Conservation (phyloP, 805 yeast genomes). For the Zygosaccharomyces rouxii region DNA sequence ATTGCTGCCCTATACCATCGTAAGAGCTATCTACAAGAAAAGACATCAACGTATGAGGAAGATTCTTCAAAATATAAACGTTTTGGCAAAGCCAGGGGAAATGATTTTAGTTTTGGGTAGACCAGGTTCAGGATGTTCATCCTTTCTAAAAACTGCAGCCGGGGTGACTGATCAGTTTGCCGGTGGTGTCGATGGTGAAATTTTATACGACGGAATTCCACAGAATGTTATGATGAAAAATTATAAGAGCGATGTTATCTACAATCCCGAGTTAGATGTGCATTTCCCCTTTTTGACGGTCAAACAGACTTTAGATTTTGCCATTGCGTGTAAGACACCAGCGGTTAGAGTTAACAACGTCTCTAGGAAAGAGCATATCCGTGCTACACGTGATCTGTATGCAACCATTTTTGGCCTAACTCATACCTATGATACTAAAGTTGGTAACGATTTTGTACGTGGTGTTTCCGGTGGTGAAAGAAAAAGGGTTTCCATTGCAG, state of each 20-base stretch:
- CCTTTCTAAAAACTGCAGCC: constrained; percentile 23
- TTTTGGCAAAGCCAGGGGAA: constrained; percentile 29
- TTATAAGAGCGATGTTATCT: constrained; percentile 23
- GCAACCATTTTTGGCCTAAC: constrained; percentile 42
- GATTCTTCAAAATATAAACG: constrained; percentile 41
- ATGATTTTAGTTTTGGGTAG: constrained; percentile 28
- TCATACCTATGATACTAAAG: constrained; percentile 54
- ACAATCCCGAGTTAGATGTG: constrained; percentile 51
- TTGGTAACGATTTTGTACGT: constrained; percentile 59
- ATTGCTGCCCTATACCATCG: constrained; percentile 30
- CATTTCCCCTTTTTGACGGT: constrained; percentile 56
- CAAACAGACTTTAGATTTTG: constrained; percentile 53
- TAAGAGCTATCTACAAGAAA: constrained; percentile 27
- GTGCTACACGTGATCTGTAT: constrained; percentile 36
- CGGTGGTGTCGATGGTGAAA: constrained; percentile 30
- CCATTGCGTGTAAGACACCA: constrained; percentile 43
- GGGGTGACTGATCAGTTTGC: constrained; percentile 19
- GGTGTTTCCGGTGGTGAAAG: constrained; percentile 70
- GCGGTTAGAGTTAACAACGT: constrained; percentile 33
- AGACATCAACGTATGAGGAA: constrained; percentile 35
- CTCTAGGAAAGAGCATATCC: constrained; percentile 39
- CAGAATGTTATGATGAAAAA: constrained; percentile 24
- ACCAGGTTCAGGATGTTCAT: constrained; percentile 54
- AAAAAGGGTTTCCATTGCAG: constrained; percentile 61
- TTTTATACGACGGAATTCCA: constrained; percentile 59